phyloP scores from a whole-genome alignment of 768 basidiomycete species.

The Suillus paluster region DNA sequence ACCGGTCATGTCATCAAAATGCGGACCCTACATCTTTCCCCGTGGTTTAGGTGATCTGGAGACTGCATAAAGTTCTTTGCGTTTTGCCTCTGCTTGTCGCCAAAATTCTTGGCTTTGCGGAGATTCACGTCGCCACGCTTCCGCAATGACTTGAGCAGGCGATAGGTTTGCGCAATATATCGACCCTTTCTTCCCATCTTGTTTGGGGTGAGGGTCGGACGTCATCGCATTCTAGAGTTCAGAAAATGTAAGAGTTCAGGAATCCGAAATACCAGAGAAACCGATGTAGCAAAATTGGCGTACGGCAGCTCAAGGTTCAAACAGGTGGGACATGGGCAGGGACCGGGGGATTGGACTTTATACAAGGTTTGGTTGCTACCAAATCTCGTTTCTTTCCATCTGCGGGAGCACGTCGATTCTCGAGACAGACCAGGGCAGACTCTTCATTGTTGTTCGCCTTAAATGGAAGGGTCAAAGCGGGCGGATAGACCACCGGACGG shows the following conservation, averaged over 20 bases:
- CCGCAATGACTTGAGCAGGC: constrained; percentile 67
- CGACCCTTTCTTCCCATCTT: constrained; percentile 36
- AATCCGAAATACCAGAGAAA: constrained; percentile 22
- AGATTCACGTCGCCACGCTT: constrained; percentile 70
- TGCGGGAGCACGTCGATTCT: constrained; percentile 25
- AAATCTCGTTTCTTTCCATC: constrained; percentile 36
- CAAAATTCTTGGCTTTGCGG: constrained; percentile 61
- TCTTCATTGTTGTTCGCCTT: constrained; percentile 38
- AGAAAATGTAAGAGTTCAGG: constrained; percentile 32
- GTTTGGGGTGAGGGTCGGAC: constrained; percentile 40
- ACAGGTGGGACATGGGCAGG: constrained; percentile 32
- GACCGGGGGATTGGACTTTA: constrained; percentile 35
- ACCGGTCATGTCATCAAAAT: constrained; percentile 23
- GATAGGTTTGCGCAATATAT: constrained; percentile 40
- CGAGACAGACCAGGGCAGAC: constrained; percentile 14
- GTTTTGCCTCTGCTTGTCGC: constrained; percentile 57
- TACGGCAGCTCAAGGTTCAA: constrained; percentile 43
- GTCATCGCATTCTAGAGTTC: constrained; percentile 40
- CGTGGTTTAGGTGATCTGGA: constrained; percentile 39
- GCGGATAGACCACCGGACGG: constrained; percentile 32
- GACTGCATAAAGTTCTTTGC: constrained; percentile 48
- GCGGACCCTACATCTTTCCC: constrained; percentile 55
- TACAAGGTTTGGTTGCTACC: constrained; percentile 36
- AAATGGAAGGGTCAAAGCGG: constrained; percentile 37
- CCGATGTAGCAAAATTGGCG: constrained; percentile 38